Evolutionary conservation across 2,329 filamentous ascomycete genomes (phyloP), one percentile per base, ranked within the genome.

Genomic region (Sphaerulina musiva): DNA sequence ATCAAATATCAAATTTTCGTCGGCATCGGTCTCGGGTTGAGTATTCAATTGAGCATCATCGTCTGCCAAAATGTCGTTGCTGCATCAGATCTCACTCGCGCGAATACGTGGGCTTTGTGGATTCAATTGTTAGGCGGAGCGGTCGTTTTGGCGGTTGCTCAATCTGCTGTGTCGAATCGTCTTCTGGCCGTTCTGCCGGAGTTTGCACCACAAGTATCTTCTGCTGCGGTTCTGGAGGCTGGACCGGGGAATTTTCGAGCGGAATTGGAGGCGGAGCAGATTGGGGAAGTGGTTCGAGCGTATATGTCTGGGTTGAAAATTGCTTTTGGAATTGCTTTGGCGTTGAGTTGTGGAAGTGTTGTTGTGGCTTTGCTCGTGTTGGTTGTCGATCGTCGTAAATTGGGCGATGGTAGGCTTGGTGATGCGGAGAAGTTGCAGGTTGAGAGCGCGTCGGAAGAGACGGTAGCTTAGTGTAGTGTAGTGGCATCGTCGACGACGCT

Each of bases 221-320:
- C 75, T 0, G 54, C 47, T 9, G 55, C 71, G 10, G 72, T 79
- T 4, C 63, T 75, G 14, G 63, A 61, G 1, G 72, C 72, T 4
- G 78, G 78, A 39, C 78, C 78, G 1, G 87, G 84, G 0, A 76
- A 82, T 49, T 72, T 90, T 5, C 17, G 51, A 14, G 47, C 76
- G 68, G 72, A 1, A 80, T 89, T n/a, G 70, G 83, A 1, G 59
- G 72, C 0, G 82, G 81, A 0, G 4, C 39, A 54, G 12, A 31
- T 57, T 9, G 20, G 39, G 6, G 32, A 14, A 17, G 48, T 44
- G 5, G 51, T 57, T 39, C 42, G 44, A n/a, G 49, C 51, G 11
- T 88, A 88, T 46, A 68, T 68, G 67, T 48, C 40, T 4, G 67
- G 68, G 2, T 46, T 70, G 34, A 62, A 62, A 44, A 56, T 58